phyloP scores from a whole-genome alignment of 345 rosid genomes.

The Salix suchowensis region DNA sequence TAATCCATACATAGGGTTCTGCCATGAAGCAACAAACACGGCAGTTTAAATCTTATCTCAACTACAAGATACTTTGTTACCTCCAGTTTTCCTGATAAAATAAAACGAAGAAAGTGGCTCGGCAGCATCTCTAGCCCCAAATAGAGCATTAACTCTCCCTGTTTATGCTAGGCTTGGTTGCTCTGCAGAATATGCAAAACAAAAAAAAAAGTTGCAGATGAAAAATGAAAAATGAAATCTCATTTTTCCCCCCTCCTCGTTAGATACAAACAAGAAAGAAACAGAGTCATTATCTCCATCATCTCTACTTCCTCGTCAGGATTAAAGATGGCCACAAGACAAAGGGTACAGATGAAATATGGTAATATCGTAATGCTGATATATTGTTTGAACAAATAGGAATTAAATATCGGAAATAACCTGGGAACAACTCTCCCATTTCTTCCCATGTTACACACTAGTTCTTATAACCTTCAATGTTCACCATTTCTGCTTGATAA shows the following conservation, averaged over 20 bases:
- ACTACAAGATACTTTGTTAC: background rate
- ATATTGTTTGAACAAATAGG: background rate
- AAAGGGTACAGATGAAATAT: background rate
- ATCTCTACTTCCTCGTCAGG: background rate
- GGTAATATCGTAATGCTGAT: background rate
- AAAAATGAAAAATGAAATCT: background rate
- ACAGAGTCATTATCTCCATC: background rate
- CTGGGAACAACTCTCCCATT: conserved; percentile 14
- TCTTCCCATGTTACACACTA: conserved; percentile 1
- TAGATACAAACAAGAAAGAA: background rate
- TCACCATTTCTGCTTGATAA: conserved; percentile 11
- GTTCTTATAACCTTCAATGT: conserved; percentile 19
- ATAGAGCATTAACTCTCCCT: too few species aligned
- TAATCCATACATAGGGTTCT: background rate
- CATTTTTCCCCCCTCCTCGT: background rate
- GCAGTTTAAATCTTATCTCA: background rate
- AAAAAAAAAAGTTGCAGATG: too few species aligned
- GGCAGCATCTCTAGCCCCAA: background rate
- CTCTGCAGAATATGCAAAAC: too few species aligned
- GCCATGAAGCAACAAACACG: too few species aligned
- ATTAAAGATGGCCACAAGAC: background rate
- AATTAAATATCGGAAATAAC: conserved; percentile 12
- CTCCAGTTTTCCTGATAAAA: background rate
- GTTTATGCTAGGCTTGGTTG: too few species aligned
- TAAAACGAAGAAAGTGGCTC: background rate